Conservation (phyloP, 371 early-diverging fungal species). For the Catenaria anguillulae region DNA sequence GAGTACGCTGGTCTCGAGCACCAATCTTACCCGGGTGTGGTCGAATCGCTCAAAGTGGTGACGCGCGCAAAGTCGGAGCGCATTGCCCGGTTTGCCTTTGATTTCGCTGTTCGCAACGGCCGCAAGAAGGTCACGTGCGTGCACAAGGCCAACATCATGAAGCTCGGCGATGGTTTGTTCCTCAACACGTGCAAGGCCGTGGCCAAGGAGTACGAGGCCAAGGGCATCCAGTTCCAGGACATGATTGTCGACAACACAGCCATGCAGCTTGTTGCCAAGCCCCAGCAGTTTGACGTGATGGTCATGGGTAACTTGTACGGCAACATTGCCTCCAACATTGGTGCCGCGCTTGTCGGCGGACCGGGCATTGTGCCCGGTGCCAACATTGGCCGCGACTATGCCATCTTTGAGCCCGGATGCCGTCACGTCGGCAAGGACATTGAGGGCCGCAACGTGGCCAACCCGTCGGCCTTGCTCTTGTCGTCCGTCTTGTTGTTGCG, state of each 20-base stretch:
- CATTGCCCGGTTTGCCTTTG: slow-evolving; percentile 94
- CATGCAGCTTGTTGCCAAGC: slow-evolving; percentile 93
- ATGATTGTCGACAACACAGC: slow-evolving; percentile 98
- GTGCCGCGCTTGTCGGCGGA: slow-evolving; percentile 88
- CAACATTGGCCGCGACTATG: slow-evolving; percentile 89
- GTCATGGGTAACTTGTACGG: slow-evolving; percentile 97
- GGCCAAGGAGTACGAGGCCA: slow-evolving; percentile 73
- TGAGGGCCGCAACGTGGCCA: slow-evolving; percentile 76
- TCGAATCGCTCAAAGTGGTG: slow-evolving; percentile 91
- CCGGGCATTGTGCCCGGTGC: slow-evolving; percentile 88
- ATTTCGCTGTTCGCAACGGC: slow-evolving; percentile 86
- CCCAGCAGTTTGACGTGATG: slow-evolving; percentile 94
- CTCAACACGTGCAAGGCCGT: slow-evolving; percentile 84
- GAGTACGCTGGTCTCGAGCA: slow-evolving; percentile 97
- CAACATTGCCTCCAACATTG: slow-evolving; percentile 89
- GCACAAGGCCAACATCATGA: slow-evolving; percentile 99
- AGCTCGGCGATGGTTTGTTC: slow-evolving; percentile 93
- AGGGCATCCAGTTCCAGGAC: slow-evolving; percentile 79
- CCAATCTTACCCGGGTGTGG: slow-evolving; percentile 89
- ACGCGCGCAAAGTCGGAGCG: slow-evolving; percentile 88
- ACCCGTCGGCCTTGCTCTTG: slow-evolving; percentile 81
- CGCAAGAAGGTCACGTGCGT: slow-evolving; percentile 93
- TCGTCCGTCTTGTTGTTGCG: slow-evolving; percentile 83
- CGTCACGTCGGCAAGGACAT: slow-evolving; percentile 91
- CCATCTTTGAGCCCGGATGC: slow-evolving; percentile 91